Conservation (phyloP, 2,329 filamentous ascomycete species). For the Emydomyces testavorans region DNA sequence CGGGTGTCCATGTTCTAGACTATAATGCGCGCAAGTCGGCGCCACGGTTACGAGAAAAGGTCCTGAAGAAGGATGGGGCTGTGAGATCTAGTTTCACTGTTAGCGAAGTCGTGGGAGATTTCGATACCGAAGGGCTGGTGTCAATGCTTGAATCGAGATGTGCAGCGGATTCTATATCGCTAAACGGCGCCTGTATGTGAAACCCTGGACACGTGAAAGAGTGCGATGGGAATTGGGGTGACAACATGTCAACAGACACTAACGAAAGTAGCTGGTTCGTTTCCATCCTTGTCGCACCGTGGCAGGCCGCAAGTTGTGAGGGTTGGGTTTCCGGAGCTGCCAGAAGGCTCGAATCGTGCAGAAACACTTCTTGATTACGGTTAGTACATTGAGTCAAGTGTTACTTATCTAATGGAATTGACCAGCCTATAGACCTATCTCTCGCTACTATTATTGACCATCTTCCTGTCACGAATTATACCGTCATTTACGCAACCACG, state of each 20-base stretch:
- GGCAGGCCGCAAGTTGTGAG: slow-evolving; percentile 34
- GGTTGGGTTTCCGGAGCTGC: slow-evolving; percentile 36
- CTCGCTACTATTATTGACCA: slow-evolving; percentile 38
- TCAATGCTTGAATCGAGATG: slow-evolving; percentile 39
- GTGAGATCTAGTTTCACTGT: slow-evolving; percentile 44
- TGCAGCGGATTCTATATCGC: slow-evolving; percentile 32
- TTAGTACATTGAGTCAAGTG: slow-evolving; percentile 19
- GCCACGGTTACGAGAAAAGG: slow-evolving; percentile 45
- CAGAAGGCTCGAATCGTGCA: slow-evolving; percentile 27
- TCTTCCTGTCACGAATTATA: slow-evolving; percentile 49
- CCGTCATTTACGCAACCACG: slow-evolving; percentile 63
- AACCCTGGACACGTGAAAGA: slow-evolving; percentile 1
- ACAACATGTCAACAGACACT: background rate
- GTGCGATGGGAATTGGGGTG: background rate
- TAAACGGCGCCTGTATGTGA: slow-evolving; percentile 37
- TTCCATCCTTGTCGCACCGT: slow-evolving; percentile 27
- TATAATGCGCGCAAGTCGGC: slow-evolving; percentile 45
- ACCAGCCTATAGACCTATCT: slow-evolving; percentile 5
- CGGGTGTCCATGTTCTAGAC: slow-evolving; percentile 59
- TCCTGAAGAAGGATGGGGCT: slow-evolving; percentile 39
- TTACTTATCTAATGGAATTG: slow-evolving; percentile 10
- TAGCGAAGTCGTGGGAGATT: slow-evolving; percentile 42
- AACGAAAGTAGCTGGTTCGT: slow-evolving; percentile 22
- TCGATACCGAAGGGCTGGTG: slow-evolving; percentile 37
- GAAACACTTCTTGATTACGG: slow-evolving; percentile 35